Percentiles rank a stretch among this genome's conserved stretches.
Evolutionary conservation across 2,329 filamentous ascomycete genomes (phyloP).

Genomic region (Akanthomyces uredinophilus): DNA sequence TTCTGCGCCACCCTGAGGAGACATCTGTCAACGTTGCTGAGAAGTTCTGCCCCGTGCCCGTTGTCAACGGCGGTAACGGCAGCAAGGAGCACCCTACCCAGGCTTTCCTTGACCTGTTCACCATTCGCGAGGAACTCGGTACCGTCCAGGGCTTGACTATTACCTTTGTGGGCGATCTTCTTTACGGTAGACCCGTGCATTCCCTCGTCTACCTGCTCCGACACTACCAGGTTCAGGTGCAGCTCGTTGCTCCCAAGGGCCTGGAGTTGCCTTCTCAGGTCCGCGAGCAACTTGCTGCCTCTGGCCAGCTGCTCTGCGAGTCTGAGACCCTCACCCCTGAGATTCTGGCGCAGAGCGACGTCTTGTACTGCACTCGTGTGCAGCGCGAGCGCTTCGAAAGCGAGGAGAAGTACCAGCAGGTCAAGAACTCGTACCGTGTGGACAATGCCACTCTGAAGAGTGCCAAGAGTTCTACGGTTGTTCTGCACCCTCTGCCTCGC

Average conservation of each 20-base stretch:
- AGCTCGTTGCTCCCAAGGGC: constrained; percentile 79
- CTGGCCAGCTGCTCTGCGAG: constrained; percentile 73
- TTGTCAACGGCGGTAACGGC: constrained; percentile 97
- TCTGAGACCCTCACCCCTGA: constrained; percentile 77
- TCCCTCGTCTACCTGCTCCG: constrained; percentile 89
- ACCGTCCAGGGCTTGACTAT: constrained; percentile 94
- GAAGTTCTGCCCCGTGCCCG: constrained; percentile 82
- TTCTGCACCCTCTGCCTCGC: constrained; percentile 91
- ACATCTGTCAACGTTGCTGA: constrained; percentile 74
- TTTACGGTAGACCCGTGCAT: constrained; percentile 91
- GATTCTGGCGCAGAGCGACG: constrained; percentile 79
- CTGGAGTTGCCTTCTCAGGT: constrained; percentile 74
- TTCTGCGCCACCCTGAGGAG: constrained; percentile 89
- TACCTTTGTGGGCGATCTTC: constrained; percentile 90
- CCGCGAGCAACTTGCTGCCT: constrained; percentile 62
- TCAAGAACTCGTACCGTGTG: constrained; percentile 85
- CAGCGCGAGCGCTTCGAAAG: constrained; percentile 95
- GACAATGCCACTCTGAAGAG: constrained; percentile 86
- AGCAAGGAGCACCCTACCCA: constrained; percentile 95
- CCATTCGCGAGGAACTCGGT: constrained; percentile 93
- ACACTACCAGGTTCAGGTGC: constrained; percentile 91
- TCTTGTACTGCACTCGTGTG: constrained; percentile 93
- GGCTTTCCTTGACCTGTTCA: constrained; percentile 95
- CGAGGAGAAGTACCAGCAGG: constrained; percentile 71
- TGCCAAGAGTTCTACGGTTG: constrained; percentile 87